phyloP scores from a whole-genome alignment of 176 grass and related monocot genomes.

The Leersia perrieri region DNA sequence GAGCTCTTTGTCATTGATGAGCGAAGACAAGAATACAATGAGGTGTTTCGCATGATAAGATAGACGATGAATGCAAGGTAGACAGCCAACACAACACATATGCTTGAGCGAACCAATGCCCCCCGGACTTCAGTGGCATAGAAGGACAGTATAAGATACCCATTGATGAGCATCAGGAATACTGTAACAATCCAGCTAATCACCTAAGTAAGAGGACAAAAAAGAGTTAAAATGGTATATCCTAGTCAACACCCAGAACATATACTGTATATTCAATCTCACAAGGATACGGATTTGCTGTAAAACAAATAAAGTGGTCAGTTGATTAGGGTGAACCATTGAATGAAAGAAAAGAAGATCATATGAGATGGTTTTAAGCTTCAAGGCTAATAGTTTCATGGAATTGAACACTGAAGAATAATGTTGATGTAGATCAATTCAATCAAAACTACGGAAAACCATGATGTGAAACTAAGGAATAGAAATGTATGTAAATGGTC shows the following conservation, averaged over 20 bases:
- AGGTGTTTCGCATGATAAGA: constrained; percentile 58
- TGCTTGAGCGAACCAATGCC: constrained; percentile 58
- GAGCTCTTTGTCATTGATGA: constrained; percentile 52
- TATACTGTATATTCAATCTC: not conserved
- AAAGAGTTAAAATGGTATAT: not conserved
- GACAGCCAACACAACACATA: constrained; percentile 45
- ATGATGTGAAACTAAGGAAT: not conserved
- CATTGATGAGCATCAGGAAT: constrained; percentile 93
- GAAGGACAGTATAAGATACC: constrained; percentile 83
- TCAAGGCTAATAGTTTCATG: not conserved
- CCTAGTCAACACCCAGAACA: not conserved
- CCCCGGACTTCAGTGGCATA: constrained; percentile 65
- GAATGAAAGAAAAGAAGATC: not conserved
- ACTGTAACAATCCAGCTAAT: constrained; percentile 79
- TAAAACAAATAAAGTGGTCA: not conserved
- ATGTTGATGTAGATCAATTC: not conserved
- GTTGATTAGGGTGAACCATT: not conserved
- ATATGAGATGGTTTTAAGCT: not conserved
- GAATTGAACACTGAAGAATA: constrained; percentile 10
- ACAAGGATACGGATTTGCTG: not conserved
- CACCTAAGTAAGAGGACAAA: constrained; percentile 51
- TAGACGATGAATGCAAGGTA: constrained; percentile 79
- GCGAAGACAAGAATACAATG: constrained; percentile 49
- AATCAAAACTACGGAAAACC: not conserved
- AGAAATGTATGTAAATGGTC: no score